Conservation (phyloP, 306 rosid species). For the Biancaea sappan region DNA sequence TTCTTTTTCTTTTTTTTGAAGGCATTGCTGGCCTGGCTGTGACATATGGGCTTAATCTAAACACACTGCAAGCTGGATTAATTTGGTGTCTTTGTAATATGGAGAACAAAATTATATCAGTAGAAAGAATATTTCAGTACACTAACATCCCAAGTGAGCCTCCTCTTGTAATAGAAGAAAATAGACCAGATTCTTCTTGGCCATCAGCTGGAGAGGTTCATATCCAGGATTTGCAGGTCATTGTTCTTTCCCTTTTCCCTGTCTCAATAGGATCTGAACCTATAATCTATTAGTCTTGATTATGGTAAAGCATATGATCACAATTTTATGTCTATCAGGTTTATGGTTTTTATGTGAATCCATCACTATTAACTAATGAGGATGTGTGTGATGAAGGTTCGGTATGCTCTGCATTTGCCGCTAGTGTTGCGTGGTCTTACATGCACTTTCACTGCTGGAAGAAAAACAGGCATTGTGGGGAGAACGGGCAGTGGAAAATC, state of each 20-base stretch:
- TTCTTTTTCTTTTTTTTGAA: conserved; percentile 32
- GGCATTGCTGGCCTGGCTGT: conserved; percentile 88
- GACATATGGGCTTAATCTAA: conserved; percentile 78
- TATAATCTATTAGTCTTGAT: neutral
- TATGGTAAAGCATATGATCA: no score
- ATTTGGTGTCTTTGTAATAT: conserved; percentile 59
- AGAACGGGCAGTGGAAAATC: conserved; percentile 89
- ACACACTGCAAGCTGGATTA: conserved; percentile 46
- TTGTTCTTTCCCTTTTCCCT: neutral
- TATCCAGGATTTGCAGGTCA: conserved; percentile 72
- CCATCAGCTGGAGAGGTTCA: conserved; percentile 74
- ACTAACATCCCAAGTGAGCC: conserved; percentile 74
- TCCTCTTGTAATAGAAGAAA: conserved; percentile 62
- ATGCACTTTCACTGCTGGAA: conserved; percentile 71
- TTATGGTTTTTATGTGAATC: neutral
- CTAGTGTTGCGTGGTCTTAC: conserved; percentile 77
- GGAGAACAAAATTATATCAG: conserved; percentile 88
- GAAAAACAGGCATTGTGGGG: conserved; percentile 85
- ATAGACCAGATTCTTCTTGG: conserved; percentile 64
- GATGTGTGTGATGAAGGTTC: conserved; percentile 50
- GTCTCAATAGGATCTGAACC: neutral
- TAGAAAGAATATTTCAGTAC: conserved; percentile 83
- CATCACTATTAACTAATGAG: neutral
- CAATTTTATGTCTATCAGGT: no score
- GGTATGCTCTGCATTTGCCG: conserved; percentile 85